These are phyloP conservation scores for Starmerella powellii DNA, from an alignment of 805 yeast genomes.

Conservation along the genomic window DNA sequence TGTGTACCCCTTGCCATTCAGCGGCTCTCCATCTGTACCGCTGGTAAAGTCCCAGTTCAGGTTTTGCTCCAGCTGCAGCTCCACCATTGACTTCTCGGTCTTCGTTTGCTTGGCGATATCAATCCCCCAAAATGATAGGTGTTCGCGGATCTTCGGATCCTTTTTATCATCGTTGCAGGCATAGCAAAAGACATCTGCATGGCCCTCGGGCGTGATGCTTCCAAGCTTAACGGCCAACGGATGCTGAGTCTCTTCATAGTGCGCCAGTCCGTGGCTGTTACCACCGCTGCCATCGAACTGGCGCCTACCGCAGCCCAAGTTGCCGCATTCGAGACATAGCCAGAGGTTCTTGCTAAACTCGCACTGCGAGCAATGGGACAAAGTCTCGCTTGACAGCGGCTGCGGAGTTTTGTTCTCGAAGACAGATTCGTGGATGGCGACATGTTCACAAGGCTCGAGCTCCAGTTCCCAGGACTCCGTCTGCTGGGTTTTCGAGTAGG, in stretches of 20 bases:
- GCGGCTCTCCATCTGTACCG: conserved; percentile 44
- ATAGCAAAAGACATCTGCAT: conserved; percentile 81
- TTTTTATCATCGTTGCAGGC: conserved; percentile 77
- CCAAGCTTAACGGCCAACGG: conserved; percentile 85
- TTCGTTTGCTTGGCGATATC: conserved; percentile 44
- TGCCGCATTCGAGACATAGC: conserved; percentile 86
- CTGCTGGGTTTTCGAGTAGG: conserved; percentile 51
- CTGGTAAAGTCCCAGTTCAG: conserved; percentile 84
- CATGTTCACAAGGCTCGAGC: conserved; percentile 67
- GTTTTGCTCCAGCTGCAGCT: conserved; percentile 85
- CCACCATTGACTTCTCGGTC: conserved; percentile 80
- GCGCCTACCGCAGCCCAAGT: conserved; percentile 85
- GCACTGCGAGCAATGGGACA: conserved; percentile 30
- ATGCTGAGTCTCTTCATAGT: conserved; percentile 50
- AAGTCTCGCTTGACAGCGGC: conserved; percentile 6
- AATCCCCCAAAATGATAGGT: conserved; percentile 52
- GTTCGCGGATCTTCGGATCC: conserved; percentile 45
- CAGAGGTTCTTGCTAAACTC: conserved; percentile 64
- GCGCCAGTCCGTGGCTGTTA: conserved; percentile 76
- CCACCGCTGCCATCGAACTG: conserved; percentile 95
- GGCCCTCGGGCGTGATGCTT: conserved; percentile 60
- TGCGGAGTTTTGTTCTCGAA: conserved; percentile 4
- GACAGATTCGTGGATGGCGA: conserved; percentile 35
- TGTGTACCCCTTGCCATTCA: conserved; percentile 65
- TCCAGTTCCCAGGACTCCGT: conserved; percentile 89